Base-by-base conservation (phyloP, 2,329 filamentous ascomycete species). In the Pestalotiopsis sp. region DNA sequence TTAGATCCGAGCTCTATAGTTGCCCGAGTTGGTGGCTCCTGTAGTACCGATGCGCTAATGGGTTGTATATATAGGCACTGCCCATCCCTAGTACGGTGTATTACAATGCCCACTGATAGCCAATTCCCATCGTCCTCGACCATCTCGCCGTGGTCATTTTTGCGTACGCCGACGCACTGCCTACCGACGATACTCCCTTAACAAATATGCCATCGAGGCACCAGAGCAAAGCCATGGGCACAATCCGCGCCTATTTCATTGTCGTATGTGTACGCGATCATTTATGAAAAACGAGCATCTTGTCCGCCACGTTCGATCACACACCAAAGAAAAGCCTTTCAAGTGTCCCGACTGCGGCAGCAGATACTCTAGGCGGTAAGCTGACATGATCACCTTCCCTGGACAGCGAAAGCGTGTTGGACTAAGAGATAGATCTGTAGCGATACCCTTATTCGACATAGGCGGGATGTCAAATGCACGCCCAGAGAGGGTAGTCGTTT, bases 301-400 rank as follows among this genome's bases (percentile, higher is more conserved):
- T 17, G 59, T 61, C 36, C 59, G 59, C 11, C 59, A 61, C 11
- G 14, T 61, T 39, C 59, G 59, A 39, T 61, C 59, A 6, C 27
- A 61, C 25, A 61, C 59, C 59, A 61, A 61, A 38, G 59, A 61
- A 61, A 27, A 61, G 59, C 59, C 59, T 14, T 61, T 61, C 27
- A 27, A 20, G 14, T 61, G 59, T 17, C 25, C 59, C 20, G 56
- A 58, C 25, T 58, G 56, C 25, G 56, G 56, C 6, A 61, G 27
- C 59, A 61, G 27, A 38, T 61, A 38, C 6, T 61, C 59, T 61
- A 61, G 59, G 25, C 59, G 59, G 59, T 61, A 39, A 61, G 59
- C 59, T 14, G 56, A 27, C 14, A 17, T 27, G 12, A 56, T 20
- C 20, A 23, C 13, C n/a, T 3, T 27, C 3, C 4, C 25, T 23